Base-by-base conservation (phyloP, 2,329 filamentous ascomycete genomes). In the Passalora sequoiae region DNA sequence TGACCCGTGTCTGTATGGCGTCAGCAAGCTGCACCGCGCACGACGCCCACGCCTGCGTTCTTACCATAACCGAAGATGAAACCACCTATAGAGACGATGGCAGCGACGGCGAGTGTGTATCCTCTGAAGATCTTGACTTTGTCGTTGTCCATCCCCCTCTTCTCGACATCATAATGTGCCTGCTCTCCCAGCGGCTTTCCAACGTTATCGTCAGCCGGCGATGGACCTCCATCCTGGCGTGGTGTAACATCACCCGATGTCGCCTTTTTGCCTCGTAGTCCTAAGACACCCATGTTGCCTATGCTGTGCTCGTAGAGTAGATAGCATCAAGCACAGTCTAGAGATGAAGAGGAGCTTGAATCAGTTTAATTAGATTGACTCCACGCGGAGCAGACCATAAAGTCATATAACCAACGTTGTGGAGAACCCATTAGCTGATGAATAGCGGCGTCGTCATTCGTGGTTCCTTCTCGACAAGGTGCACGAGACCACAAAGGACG, bases 1-100 rank as follows among this genome's bases (percentile, higher is more conserved):
- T 80, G 76, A 64, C 78, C 77, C 58, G 73, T 77, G 49, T 76
- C 72, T 44, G 73, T 73, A 9, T 2, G 35, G 27, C 12, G 30
- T 52, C 29, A 46, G 40, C 40, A 38, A 6, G 24, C n/a, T n/a
- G n/a, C n/a, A 13, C 15, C 13, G 13, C 15, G 30, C 30, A 8
- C 30, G 17, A 8, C 13, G 13, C 9, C 7, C 4, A 8, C 8
- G 13, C 8, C 30, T n/a, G n/a, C n/a, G n/a, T 22, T 3, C 40
- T 70, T 66, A 37, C 71, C 59, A 41, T 59, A 65, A 20, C 64
- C 64, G 33, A 66, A 66, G 41, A 65, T 64, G 19, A 66, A 54
- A 25, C 63, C 63, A 40, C 66, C 66, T 5, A 66, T 54, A 2
- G 57, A 61, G 3, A 66, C 62, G 32, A 66, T 60, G 21, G 63